Conservation (phyloP, 2,329 filamentous ascomycete genomes). For the Talaromyces sp. region DNA sequence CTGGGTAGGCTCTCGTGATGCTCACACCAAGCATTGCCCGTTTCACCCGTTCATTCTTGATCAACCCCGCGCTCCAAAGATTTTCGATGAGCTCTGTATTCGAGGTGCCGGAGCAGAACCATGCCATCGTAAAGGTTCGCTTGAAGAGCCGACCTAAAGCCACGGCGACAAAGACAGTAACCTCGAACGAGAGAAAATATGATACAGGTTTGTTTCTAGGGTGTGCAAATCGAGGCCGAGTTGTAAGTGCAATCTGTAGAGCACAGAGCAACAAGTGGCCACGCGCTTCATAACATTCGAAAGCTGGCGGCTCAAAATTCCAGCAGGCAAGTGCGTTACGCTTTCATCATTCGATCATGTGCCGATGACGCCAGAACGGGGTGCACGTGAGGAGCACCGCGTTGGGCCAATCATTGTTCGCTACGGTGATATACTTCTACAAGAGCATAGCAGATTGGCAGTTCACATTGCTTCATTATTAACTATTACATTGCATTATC, state of each 20-base stretch:
- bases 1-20: background rate
- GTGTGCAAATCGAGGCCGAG: background rate
- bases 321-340: background rate
- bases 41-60: conserved; percentile 66
- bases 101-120: conserved; percentile 71
- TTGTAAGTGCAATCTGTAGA: background rate
- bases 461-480: background rate
- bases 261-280: background rate
- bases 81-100: conserved; percentile 76
- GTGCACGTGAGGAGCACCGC: background rate
- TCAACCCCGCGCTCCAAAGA: conserved; percentile 64
- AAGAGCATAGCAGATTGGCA: background rate
- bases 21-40: conserved; percentile 71
- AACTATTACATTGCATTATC: background rate
- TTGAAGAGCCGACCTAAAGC: conserved; percentile 9
- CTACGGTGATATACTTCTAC: background rate
- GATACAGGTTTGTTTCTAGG: background rate
- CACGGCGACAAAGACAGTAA: conserved; percentile 1
- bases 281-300: background rate
- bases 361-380: background rate
- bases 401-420: background rate
- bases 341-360: background rate
- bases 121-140: conserved; percentile 63
- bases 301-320: background rate
- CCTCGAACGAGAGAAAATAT: background rate